phyloP scores from a whole-genome alignment of 345 rosid genomes.

The Eucalyptus cloeziana region DNA sequence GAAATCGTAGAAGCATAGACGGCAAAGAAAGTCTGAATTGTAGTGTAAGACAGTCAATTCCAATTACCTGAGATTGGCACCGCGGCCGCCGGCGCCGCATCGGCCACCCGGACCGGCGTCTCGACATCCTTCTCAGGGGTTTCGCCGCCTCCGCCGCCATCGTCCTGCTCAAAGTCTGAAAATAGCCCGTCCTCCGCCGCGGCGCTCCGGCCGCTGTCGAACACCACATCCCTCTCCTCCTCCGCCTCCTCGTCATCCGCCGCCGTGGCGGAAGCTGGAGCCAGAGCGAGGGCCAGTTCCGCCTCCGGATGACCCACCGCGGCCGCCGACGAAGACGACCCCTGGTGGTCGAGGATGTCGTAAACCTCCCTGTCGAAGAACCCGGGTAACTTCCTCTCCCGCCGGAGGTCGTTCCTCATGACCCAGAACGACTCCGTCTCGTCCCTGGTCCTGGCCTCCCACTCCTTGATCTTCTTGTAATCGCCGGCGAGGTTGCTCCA shows the following conservation, averaged over 20 bases:
- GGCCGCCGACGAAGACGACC: conserved; percentile 1
- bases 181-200: conserved; percentile 63
- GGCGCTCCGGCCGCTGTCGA: conserved; percentile 61
- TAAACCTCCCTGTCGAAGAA: conserved; percentile 91
- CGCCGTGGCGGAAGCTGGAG: neutral
- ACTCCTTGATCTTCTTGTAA: conserved; percentile 87
- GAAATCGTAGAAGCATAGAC: neutral
- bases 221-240: conserved; percentile 23
- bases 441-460: conserved; percentile 62
- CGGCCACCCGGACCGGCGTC: neutral
- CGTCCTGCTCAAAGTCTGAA: conserved; percentile 65
- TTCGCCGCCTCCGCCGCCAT: conserved; percentile 8
- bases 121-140: conserved; percentile 28
- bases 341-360: conserved; percentile 68
- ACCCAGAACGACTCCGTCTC: conserved; percentile 90
- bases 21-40: neutral
- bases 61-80: conserved; percentile 31
- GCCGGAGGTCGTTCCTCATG: conserved; percentile 81
- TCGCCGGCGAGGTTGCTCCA: conserved; percentile 99
- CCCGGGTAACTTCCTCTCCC: conserved; percentile 87
- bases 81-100: conserved; percentile 18
- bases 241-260: neutral
- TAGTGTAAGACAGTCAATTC: neutral
- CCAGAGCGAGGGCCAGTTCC: conserved; percentile 3
- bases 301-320: neutral